A percentile compares a stretch with the other conserved stretches of the same genome.
Evolutionary conservation across 306 rosid species (phyloP).

Genomic region (Astragalus membranaceus): DNA sequence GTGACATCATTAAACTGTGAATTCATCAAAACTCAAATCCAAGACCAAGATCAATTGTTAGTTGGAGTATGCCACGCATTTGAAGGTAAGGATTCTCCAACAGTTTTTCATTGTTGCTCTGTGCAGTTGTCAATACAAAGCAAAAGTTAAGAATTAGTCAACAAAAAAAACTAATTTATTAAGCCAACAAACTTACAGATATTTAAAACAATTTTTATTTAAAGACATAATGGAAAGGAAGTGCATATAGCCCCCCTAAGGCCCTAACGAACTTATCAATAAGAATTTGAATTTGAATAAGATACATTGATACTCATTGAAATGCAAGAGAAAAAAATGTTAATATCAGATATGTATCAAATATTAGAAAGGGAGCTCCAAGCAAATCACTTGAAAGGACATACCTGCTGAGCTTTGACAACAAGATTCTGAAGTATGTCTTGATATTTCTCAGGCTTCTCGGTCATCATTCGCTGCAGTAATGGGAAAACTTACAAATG

Average conservation of each 20-base stretch:
- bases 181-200: slow-evolving; percentile 1
- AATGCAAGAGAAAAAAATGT: neutral
- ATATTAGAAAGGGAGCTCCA: slow-evolving; percentile 4
- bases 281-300: neutral
- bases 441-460: slow-evolving; percentile 91
- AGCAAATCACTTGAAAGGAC: slow-evolving; percentile 16
- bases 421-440: slow-evolving; percentile 93
- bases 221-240: neutral
- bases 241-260: neutral
- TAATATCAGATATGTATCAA: neutral
- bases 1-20: slow-evolving; percentile 18
- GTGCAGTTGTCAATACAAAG: slow-evolving; percentile 16
- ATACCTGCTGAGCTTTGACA: slow-evolving; percentile 97
- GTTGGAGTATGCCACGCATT: slow-evolving; percentile 89
- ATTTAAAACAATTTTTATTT: neutral
- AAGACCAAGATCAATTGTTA: slow-evolving; percentile 63
- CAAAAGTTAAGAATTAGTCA: slow-evolving; percentile 1
- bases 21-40: slow-evolving; percentile 47
- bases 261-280: neutral
- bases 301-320: neutral
- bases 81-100: slow-evolving; percentile 96
- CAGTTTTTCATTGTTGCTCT: slow-evolving; percentile 93
- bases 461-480: slow-evolving; percentile 94
- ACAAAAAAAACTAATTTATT: neutral
- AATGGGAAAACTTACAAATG: slow-evolving; percentile 12